phyloP scores from a whole-genome alignment of 139 green algal genomes.

The Chlorella sp. region DNA sequence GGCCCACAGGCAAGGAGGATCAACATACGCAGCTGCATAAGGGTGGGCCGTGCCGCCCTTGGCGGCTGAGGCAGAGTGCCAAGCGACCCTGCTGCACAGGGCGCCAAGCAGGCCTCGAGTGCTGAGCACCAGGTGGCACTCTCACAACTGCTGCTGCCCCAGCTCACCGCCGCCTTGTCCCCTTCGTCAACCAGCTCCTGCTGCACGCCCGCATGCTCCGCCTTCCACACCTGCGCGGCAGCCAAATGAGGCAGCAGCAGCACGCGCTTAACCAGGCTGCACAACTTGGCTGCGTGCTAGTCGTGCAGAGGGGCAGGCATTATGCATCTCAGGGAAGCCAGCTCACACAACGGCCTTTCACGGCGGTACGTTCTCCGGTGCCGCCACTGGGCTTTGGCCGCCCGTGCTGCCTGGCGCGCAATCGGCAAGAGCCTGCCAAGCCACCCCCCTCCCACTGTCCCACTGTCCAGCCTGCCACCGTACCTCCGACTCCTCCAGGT shows the following conservation, averaged over 20 bases:
- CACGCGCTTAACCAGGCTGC: no score
- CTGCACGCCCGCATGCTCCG: slow-evolving; percentile 12
- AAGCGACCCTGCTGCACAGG: no score
- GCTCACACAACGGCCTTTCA: no score
- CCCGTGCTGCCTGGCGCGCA: not conserved
- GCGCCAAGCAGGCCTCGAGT: not conserved
- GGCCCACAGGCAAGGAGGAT: no score
- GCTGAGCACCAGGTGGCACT: no score
- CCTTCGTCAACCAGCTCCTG: not conserved
- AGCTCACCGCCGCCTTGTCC: not conserved
- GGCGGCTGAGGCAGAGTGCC: no score
- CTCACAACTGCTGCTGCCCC: not conserved
- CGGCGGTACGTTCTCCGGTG: no score
- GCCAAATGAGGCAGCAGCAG: not conserved
- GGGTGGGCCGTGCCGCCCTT: no score
- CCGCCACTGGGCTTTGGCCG: not conserved
- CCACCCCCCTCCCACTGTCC: not conserved
- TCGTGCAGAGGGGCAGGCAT: not conserved
- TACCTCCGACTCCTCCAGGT: slow-evolving; percentile 44
- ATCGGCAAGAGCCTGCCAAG: not conserved
- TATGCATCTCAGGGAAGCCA: not conserved
- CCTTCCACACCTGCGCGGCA: slow-evolving; percentile 19
- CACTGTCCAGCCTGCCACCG: not conserved
- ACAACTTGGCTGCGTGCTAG: no score
- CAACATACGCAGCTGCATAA: no score